phyloP scores from a whole-genome alignment of 1,284 basidiomycete species.

The Crucibulum parvulum region DNA sequence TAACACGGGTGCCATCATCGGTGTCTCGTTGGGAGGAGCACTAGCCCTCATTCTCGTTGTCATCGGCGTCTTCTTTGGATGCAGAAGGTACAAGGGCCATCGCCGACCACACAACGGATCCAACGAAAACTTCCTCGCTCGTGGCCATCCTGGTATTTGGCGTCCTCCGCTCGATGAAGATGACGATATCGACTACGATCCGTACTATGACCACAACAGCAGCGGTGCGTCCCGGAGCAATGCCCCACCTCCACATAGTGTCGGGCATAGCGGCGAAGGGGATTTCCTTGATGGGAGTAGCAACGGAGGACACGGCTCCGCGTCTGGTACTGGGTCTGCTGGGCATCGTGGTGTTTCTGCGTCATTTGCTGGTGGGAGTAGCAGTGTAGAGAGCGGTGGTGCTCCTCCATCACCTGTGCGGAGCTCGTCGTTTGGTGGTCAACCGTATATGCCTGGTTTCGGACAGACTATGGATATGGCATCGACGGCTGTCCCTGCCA shows the following conservation, averaged over 20 bases:
- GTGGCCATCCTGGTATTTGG: slow-evolving; percentile 21
- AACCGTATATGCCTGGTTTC: slow-evolving; percentile 17
- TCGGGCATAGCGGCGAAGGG: slow-evolving; percentile 1
- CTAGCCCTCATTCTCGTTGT: slow-evolving; percentile 22
- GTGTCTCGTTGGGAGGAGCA: slow-evolving; percentile 33
- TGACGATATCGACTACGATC: slow-evolving; percentile 21
- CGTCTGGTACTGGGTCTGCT: neutral
- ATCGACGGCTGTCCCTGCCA: neutral
- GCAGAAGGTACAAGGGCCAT: slow-evolving; percentile 26
- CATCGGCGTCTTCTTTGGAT: slow-evolving; percentile 31
- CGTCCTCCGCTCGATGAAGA: slow-evolving; percentile 33
- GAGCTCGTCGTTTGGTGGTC: slow-evolving; percentile 22
- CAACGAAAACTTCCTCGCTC: slow-evolving; percentile 16
- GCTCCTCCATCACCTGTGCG: slow-evolving; percentile 7
- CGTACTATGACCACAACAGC: slow-evolving; percentile 2
- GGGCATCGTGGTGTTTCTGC: neutral
- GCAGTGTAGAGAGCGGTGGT: slow-evolving; percentile 18
- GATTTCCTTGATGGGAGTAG: neutral
- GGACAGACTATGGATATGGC: slow-evolving; percentile 5
- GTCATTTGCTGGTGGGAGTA: slow-evolving; percentile 7
- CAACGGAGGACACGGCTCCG: neutral
- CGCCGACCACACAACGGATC: slow-evolving; percentile 9
- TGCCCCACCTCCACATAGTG: slow-evolving; percentile 7
- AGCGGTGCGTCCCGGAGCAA: too few species aligned
- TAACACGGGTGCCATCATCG: slow-evolving; percentile 43